Percentiles rank a stretch among this genome's conserved stretches.
Evolutionary conservation across 306 rosid species (phyloP).

Genomic region (Betula pendula): DNA sequence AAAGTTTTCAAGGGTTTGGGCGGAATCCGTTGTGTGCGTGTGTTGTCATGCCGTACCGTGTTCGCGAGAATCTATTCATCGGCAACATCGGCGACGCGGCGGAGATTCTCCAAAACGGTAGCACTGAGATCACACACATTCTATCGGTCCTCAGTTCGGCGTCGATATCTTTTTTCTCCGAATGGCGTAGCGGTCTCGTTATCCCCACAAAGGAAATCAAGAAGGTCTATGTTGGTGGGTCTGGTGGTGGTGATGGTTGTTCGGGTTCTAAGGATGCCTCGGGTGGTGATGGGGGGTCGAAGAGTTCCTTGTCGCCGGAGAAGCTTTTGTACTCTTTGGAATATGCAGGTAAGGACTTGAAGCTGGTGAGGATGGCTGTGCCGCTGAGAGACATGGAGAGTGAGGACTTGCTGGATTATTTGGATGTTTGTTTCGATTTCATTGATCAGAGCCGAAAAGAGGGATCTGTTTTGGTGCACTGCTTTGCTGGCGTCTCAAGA

Average conservation of each 20-base stretch:
- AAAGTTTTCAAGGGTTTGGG: slow-evolving; percentile 3
- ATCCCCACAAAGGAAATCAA: slow-evolving; percentile 66
- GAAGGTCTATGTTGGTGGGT: slow-evolving; percentile 52
- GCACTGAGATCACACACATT: slow-evolving; percentile 57
- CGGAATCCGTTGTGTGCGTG: not conserved
- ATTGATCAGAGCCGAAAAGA: slow-evolving; percentile 71
- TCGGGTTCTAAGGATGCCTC: slow-evolving; percentile 39
- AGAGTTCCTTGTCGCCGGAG: slow-evolving; percentile 49
- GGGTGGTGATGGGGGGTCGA: slow-evolving; percentile 35
- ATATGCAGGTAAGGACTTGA: slow-evolving; percentile 76
- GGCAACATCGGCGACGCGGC: slow-evolving; percentile 82
- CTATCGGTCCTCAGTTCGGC: slow-evolving; percentile 84
- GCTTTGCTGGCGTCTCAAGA: slow-evolving; percentile 99
- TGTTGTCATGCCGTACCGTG: slow-evolving; percentile 69
- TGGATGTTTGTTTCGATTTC: slow-evolving; percentile 81
- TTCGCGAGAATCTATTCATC: slow-evolving; percentile 77
- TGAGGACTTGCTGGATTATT: slow-evolving; percentile 73
- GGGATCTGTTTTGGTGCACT: slow-evolving; percentile 88
- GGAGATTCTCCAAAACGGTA: slow-evolving; percentile 57
- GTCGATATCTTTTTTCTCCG: slow-evolving; percentile 76
- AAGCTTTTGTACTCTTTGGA: slow-evolving; percentile 72
- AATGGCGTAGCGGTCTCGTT: slow-evolving; percentile 54
- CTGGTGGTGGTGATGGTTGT: slow-evolving; percentile 4
- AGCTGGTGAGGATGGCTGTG: slow-evolving; percentile 83
- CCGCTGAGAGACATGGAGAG: slow-evolving; percentile 80